These are phyloP conservation scores for Uronychia binucleata DNA, from an alignment of 73 alveolate genomes.

Conservation along the genomic window DNA sequence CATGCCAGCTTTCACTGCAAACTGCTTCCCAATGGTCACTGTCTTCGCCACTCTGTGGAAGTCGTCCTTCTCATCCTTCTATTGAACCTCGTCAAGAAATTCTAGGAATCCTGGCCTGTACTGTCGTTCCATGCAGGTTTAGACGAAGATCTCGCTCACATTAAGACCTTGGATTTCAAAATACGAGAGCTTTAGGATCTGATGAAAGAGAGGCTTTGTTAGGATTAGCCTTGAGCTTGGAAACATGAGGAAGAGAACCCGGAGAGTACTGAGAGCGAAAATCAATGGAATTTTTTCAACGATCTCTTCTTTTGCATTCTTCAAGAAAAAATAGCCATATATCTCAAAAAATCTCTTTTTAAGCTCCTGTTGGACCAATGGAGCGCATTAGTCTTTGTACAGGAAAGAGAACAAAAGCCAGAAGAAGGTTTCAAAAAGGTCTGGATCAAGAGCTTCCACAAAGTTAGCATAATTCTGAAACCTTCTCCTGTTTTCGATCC, in stretches of 20 bases:
- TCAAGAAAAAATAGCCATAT: not conserved
- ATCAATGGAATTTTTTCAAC: not conserved
- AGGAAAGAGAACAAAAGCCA: not conserved
- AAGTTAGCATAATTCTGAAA: not conserved
- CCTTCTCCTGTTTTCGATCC: not conserved
- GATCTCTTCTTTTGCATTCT: not conserved
- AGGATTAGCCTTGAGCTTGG: not conserved
- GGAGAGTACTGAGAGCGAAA: not conserved
- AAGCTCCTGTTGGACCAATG: not conserved
- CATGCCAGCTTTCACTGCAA: not conserved
- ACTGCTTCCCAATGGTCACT: not conserved
- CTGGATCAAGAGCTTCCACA: not conserved
- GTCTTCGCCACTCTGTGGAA: not conserved
- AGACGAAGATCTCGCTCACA: not conserved
- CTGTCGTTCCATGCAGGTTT: not conserved
- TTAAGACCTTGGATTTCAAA: not conserved
- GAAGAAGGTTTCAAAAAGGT: not conserved
- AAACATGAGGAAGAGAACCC: not conserved
- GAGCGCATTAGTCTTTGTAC: not conserved
- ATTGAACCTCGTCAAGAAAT: not conserved
- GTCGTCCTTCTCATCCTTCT: not conserved
- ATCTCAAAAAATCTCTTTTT: not conserved
- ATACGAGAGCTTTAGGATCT: not conserved
- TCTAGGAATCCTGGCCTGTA: not conserved
- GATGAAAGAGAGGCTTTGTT: not conserved